These are phyloP conservation scores for Excoecaria agallocha DNA, from an alignment of 345 rosid species.

Conservation along the genomic window DNA sequence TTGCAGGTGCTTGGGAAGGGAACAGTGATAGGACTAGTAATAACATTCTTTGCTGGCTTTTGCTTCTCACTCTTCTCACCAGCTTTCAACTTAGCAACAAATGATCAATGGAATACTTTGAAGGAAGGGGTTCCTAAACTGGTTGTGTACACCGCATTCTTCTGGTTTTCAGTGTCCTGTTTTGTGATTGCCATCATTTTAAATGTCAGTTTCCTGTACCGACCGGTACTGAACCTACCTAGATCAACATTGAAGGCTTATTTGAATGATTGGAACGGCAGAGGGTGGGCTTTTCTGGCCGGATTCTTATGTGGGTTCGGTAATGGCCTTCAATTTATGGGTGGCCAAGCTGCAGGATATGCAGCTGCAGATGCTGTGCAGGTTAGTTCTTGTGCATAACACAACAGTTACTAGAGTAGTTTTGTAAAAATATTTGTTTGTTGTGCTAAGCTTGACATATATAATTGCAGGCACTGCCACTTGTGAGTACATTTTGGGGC, in stretches of 20 bases:
- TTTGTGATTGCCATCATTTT: slow-evolving; percentile 57
- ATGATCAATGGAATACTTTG: slow-evolving; percentile 81
- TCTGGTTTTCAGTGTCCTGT: slow-evolving; percentile 75
- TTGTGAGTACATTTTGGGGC: slow-evolving; percentile 96
- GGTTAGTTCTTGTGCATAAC: slow-evolving; percentile 29
- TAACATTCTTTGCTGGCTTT: slow-evolving; percentile 74
- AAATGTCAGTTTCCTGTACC: slow-evolving; percentile 61
- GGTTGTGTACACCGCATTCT: slow-evolving; percentile 70
- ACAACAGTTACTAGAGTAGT: not conserved
- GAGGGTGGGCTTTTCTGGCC: slow-evolving; percentile 88
- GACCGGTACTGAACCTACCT: slow-evolving; percentile 59
- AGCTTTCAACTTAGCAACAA: slow-evolving; percentile 81
- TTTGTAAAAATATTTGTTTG: no score
- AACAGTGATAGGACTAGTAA: slow-evolving; percentile 53
- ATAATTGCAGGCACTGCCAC: slow-evolving; percentile 71
- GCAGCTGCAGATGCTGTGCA: slow-evolving; percentile 92
- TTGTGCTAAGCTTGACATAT: no score
- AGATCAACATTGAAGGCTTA: slow-evolving; percentile 74
- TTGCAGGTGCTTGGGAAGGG: slow-evolving; percentile 75
- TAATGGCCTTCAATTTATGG: slow-evolving; percentile 87
- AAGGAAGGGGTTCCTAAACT: slow-evolving; percentile 69
- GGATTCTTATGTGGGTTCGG: slow-evolving; percentile 87
- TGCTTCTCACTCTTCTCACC: slow-evolving; percentile 91
- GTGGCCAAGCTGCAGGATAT: slow-evolving; percentile 94
- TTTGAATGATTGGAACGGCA: slow-evolving; percentile 69